phyloP scores from a whole-genome alignment of 805 yeast species.

The Yarrowia sp. region DNA sequence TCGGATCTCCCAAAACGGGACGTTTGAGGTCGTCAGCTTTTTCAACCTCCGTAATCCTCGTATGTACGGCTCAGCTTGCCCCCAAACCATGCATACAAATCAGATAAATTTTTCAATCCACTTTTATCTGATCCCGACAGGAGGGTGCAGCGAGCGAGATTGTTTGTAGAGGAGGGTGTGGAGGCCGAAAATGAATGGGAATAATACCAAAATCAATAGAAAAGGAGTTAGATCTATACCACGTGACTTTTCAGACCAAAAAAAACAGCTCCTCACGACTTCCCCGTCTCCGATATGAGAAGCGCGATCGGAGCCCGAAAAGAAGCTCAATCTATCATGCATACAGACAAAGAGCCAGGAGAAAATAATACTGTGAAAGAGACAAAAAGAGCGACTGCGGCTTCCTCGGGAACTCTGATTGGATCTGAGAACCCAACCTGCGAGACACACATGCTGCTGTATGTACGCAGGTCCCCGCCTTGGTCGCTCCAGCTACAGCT shows the following conservation, averaged over 20 bases:
- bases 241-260: no score
- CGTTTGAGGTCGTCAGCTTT: not conserved
- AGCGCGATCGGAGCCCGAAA: not conserved
- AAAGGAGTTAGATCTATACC: no score
- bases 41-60: not conserved
- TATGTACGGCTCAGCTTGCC: conserved; percentile 14
- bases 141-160: not conserved
- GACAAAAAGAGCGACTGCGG: not conserved
- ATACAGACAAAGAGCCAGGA: not conserved
- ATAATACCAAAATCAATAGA: no score
- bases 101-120: not conserved
- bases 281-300: no score
- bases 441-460: not conserved
- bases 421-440: no score
- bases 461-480: not conserved
- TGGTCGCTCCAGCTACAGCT: not conserved
- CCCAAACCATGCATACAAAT: conserved; percentile 23
- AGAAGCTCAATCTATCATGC: not conserved
- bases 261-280: no score
- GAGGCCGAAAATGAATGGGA: no score
- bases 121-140: conserved; percentile 10
- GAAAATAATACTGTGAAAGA: not conserved
- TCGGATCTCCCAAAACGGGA: no score
- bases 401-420: not conserved
- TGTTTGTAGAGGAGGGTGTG: no score